These are phyloP conservation scores for Mortierella sp. DNA, from an alignment of 371 early-diverging fungal species.

Conservation along the genomic window DNA sequence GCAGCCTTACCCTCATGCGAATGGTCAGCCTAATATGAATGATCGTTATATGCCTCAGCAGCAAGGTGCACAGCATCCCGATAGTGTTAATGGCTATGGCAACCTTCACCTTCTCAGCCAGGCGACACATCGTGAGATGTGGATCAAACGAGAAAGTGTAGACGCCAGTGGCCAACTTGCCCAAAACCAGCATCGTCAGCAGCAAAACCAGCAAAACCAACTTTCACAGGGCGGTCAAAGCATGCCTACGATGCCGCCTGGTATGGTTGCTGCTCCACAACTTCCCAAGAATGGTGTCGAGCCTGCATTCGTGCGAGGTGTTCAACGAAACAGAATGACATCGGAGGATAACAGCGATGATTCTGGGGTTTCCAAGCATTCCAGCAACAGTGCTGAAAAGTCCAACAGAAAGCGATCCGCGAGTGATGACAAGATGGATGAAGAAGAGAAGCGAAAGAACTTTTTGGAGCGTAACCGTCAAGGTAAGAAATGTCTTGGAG, in stretches of 20 bases:
- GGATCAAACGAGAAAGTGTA: conserved; percentile 41
- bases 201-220: not conserved
- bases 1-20: conserved; percentile 14
- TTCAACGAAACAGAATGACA: conserved; percentile 20
- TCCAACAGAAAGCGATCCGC: conserved; percentile 29
- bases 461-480: conserved; percentile 89
- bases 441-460: conserved; percentile 78
- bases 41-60: conserved; percentile 27
- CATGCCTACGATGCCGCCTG: conserved; percentile 23
- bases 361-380: conserved; percentile 23
- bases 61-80: conserved; percentile 20
- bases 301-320: conserved; percentile 2
- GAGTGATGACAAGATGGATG: conserved; percentile 61
- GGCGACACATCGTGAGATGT: conserved; percentile 47
- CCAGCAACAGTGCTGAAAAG: conserved; percentile 14
- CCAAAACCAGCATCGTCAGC: conserved; percentile 13
- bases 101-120: conserved; percentile 43
- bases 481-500: conserved; percentile 59
- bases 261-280: conserved; percentile 13
- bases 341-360: conserved; percentile 49
- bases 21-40: conserved; percentile 23
- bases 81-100: conserved; percentile 23
- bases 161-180: conserved; percentile 26
- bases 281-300: conserved; percentile 15
- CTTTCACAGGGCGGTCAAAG: conserved; percentile 6